Percentiles rank a stretch among this genome's conserved stretches.
phyloP scores from a whole-genome alignment of 495 filamentous ascomycete species.

The Bombardia bombarda region DNA sequence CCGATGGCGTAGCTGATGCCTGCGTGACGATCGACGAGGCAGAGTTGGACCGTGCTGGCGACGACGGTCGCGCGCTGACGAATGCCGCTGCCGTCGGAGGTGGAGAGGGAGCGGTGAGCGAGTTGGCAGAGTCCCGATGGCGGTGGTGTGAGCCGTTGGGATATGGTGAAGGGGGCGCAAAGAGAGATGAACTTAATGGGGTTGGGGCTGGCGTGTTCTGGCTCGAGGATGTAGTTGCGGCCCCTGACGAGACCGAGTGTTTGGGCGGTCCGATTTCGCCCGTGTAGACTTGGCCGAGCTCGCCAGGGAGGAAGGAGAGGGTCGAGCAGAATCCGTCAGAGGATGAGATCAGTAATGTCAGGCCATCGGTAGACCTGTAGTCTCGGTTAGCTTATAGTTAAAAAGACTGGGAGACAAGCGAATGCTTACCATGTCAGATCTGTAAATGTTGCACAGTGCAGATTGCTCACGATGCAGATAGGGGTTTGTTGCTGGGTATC shows the following conservation, averaged over 20 bases:
- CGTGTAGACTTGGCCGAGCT: slow-evolving; percentile 80
- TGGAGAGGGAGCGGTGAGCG: slow-evolving; percentile 50
- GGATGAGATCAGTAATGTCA: slow-evolving; percentile 88
- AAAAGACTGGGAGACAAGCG: slow-evolving; percentile 1
- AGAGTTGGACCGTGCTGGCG: slow-evolving; percentile 77
- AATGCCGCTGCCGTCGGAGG: slow-evolving; percentile 37
- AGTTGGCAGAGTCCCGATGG: slow-evolving; percentile 40
- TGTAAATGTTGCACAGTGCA: slow-evolving; percentile 96
- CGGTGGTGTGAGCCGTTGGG: slow-evolving; percentile 35
- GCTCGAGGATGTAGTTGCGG: slow-evolving; percentile 39
- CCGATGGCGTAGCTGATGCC: slow-evolving; percentile 22
- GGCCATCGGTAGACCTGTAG: slow-evolving; percentile 86
- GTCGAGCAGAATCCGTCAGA: slow-evolving; percentile 97
- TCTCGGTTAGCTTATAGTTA: slow-evolving; percentile 18
- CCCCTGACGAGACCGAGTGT: slow-evolving; percentile 28
- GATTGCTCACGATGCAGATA: slow-evolving; percentile 85
- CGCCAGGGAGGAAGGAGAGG: slow-evolving; percentile 72
- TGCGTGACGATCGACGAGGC: slow-evolving; percentile 72
- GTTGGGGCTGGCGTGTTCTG: slow-evolving; percentile 59
- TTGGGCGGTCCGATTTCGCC: slow-evolving; percentile 51
- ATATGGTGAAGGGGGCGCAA: slow-evolving; percentile 51
- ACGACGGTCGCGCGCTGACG: slow-evolving; percentile 52
- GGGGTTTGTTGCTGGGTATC: slow-evolving; percentile 96
- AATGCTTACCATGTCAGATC: slow-evolving; percentile 80
- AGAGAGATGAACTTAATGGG: slow-evolving; percentile 51